Base-by-base conservation (phyloP, 352 stramenopile species). In the Phytophthora quininea region DNA sequence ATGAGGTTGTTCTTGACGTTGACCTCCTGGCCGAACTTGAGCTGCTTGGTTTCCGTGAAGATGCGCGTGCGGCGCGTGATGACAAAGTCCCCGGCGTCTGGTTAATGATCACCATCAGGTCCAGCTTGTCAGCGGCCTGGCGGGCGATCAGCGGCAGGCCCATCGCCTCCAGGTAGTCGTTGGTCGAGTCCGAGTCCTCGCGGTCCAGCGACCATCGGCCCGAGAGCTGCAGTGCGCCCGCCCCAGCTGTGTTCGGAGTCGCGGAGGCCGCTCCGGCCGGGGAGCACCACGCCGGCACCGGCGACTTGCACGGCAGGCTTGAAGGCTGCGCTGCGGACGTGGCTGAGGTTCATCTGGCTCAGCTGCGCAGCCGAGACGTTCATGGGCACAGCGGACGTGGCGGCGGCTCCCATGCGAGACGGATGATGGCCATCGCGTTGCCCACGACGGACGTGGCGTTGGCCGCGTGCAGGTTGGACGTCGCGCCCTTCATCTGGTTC, bases 141-240 rank as follows among this genome's bases (percentile, higher is more conserved):
- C 89, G 89, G 12, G 89, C 89, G 58, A 96, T 96, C 14, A 96
- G 71, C 35, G 89, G 89, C 42, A 96, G 73, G 4, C 87, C 87
- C 87, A 96, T 96, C 57, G 89, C 89, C 66, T 96, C 89, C 48
- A 96, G 68, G 64, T 96, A 96, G 69, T 93, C 86, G 71, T 96
- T 95, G 42, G 89, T 96, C 74, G 89, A 96, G 74, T 96, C 89
- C 61, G 89, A 96, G 76, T 92, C 87, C 15, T 95, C 86, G 32
- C 87, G 84, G 66, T 96, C 89, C 19, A 96, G 74, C 35, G 84
- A 89, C 89, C 89, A 96, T 60, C 86, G 88, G 0, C 89, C 89
- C 2, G 89, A 93, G 24, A 96, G 74, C 64, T 95, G 89, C 59
- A 96, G 62, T 11, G 87, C 88, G 10, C 86, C 85, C 8, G 84